Evolutionary conservation across 2,329 filamentous ascomycete species (phyloP).

Genomic region (Colletotrichum gloeosporioides): DNA sequence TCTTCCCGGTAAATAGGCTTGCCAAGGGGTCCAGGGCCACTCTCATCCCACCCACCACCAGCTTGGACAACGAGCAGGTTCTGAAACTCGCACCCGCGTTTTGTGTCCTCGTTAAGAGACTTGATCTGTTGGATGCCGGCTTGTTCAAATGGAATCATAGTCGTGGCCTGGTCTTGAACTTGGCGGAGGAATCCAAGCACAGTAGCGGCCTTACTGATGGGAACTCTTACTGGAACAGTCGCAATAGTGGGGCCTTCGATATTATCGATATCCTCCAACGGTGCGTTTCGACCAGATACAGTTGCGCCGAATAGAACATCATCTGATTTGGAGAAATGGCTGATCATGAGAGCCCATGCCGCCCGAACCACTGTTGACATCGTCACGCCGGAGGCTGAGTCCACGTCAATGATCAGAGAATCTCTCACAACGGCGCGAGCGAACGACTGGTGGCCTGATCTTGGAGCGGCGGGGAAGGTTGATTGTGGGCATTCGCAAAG

Average conservation of each 20-base stretch:
- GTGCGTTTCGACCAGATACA: constrained; percentile 31
- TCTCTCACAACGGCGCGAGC: constrained; percentile 2
- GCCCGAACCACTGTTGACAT: constrained; percentile 28
- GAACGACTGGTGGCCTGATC: not conserved
- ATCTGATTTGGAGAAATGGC: constrained; percentile 35
- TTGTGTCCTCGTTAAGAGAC: constrained; percentile 17
- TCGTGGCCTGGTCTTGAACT: constrained; percentile 19
- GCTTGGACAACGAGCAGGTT: constrained; percentile 35
- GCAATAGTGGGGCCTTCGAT: constrained; percentile 35
- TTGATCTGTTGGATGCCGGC: constrained; percentile 24
- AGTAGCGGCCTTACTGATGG: constrained; percentile 1
- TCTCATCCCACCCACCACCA: constrained; percentile 3
- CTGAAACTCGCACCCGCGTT: constrained; percentile 27
- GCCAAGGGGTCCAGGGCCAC: not conserved
- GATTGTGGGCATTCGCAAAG: not conserved
- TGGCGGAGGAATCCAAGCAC: constrained; percentile 3
- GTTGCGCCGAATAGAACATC: constrained; percentile 32
- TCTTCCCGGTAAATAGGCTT: constrained; percentile 15
- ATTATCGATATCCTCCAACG: constrained; percentile 28
- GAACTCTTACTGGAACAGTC: constrained; percentile 31
- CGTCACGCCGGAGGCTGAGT: not conserved
- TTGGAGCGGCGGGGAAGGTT: not conserved
- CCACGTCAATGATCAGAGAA: not conserved
- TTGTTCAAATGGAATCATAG: constrained; percentile 29
- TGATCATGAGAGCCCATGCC: constrained; percentile 37